phyloP scores from a whole-genome alignment of 2,329 filamentous ascomycete genomes.

The Monilinia laxa region DNA sequence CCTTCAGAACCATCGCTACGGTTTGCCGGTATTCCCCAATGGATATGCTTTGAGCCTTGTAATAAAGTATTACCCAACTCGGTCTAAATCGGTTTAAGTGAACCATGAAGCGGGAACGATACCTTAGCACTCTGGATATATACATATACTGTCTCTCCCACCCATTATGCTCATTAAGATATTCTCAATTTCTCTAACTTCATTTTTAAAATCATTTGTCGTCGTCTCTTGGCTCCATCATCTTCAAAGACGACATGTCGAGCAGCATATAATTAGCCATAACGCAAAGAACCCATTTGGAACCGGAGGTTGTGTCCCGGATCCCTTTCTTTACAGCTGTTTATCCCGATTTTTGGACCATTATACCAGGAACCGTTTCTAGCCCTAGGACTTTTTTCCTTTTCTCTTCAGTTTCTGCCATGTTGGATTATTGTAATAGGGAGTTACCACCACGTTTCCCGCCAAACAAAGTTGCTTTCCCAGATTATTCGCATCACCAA shows the following conservation, averaged over 20 bases:
- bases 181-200: neutral
- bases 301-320: constrained; percentile 10
- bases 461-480: constrained; percentile 15
- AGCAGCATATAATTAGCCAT: constrained; percentile 13
- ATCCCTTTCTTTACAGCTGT: constrained; percentile 21
- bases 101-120: too few relatives aligned
- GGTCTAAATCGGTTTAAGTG: too few relatives aligned
- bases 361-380: constrained; percentile 19
- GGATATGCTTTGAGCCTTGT: too few relatives aligned
- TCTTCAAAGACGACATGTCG: constrained; percentile 7
- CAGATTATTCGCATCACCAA: constrained; percentile 7
- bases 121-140: constrained; percentile 4
- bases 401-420: constrained; percentile 22
- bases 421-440: constrained; percentile 19
- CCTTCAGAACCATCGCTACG: too few relatives aligned
- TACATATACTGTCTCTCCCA: constrained; percentile 5
- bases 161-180: neutral
- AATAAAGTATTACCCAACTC: too few relatives aligned
- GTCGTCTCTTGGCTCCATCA: constrained; percentile 6
- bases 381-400: constrained; percentile 15
- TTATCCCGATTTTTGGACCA: constrained; percentile 18
- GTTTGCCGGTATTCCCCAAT: too few relatives aligned
- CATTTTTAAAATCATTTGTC: constrained; percentile 11
- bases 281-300: constrained; percentile 13
- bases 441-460: constrained; percentile 16